phyloP scores from a whole-genome alignment of 176 grass and related monocot genomes.

The Alloteropsis semialata region DNA sequence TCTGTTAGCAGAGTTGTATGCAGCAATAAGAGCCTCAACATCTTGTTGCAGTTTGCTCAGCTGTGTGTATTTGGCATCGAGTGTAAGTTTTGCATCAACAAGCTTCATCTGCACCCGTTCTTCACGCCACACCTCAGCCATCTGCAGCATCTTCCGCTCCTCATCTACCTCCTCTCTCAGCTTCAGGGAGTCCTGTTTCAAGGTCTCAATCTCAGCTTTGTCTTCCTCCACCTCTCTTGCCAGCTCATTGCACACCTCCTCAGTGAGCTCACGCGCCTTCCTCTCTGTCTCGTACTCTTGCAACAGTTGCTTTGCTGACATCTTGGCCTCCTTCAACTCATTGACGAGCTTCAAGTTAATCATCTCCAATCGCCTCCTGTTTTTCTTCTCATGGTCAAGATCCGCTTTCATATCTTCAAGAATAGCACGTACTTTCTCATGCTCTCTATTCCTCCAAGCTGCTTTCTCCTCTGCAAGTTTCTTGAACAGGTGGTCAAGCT shows the following conservation, averaged over 20 bases:
- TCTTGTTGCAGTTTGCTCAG: constrained; percentile 61
- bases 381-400: constrained; percentile 88
- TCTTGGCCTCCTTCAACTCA: constrained; percentile 73
- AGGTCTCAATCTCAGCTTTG: constrained; percentile 79
- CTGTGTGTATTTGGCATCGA: constrained; percentile 74
- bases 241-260: constrained; percentile 94
- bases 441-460: constrained; percentile 86
- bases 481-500: constrained; percentile 86
- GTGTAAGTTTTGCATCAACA: constrained; percentile 85
- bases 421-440: constrained; percentile 71
- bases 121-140: constrained; percentile 98
- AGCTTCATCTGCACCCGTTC: constrained; percentile 99
- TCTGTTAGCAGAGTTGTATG: constrained; percentile 35
- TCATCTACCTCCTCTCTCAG: constrained; percentile 79
- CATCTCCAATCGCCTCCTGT: constrained; percentile 58
- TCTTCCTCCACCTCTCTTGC: constrained; percentile 95
- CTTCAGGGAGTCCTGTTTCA: constrained; percentile 71
- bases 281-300: constrained; percentile 88
- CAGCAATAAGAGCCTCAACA: constrained; percentile 52
- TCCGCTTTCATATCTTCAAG: constrained; percentile 89
- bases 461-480: constrained; percentile 90
- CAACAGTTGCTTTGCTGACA: constrained; percentile 67
- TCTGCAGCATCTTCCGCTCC: constrained; percentile 94
- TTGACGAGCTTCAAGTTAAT: constrained; percentile 79
- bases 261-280: constrained; percentile 71